Conservation (phyloP, 116 monocot species). For the Posidonia oceanica region DNA sequence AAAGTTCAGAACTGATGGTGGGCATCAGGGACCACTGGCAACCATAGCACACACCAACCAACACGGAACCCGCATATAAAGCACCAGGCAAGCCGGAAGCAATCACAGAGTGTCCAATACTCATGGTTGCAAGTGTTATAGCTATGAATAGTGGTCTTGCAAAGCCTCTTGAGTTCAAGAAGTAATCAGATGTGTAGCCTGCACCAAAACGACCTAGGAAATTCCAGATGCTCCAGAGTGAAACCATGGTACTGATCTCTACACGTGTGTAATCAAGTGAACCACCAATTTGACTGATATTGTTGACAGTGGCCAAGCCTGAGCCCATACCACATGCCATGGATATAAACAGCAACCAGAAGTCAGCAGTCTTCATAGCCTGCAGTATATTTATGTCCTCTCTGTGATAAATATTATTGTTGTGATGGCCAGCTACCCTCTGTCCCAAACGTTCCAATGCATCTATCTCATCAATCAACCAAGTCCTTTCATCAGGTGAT, state of each 20-base stretch:
- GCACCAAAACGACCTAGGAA: constrained; percentile 53
- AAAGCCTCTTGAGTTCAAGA: constrained; percentile 22
- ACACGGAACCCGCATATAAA: constrained; percentile 40
- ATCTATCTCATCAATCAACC: constrained; percentile 10
- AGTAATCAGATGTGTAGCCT: constrained; percentile 50
- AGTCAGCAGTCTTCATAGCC: constrained; percentile 35
- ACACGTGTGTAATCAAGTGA: constrained; percentile 39
- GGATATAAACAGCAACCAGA: constrained; percentile 70
- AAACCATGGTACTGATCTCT: constrained; percentile 37
- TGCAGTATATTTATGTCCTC: constrained; percentile 36
- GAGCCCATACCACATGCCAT: constrained; percentile 86
- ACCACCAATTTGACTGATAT: constrained; percentile 63
- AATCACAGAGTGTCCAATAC: constrained; percentile 40
- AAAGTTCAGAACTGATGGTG: constrained; percentile 68
- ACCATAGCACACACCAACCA: constrained; percentile 70
- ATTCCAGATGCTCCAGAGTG: constrained; percentile 81
- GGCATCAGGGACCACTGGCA: constrained; percentile 79
- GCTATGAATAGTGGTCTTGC: constrained; percentile 53
- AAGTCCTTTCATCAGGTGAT: constrained; percentile 11
- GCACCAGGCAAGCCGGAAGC: constrained; percentile 45
- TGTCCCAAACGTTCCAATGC: too few relatives aligned
- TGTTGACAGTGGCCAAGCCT: constrained; percentile 77
- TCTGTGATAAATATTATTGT: too few relatives aligned
- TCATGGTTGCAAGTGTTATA: constrained; percentile 43
- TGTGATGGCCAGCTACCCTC: too few relatives aligned